Percentiles rank a stretch among this genome's conserved stretches.
Evolutionary conservation across 345 rosid genomes (phyloP).

Genomic region (Ailanthus altissimus): DNA sequence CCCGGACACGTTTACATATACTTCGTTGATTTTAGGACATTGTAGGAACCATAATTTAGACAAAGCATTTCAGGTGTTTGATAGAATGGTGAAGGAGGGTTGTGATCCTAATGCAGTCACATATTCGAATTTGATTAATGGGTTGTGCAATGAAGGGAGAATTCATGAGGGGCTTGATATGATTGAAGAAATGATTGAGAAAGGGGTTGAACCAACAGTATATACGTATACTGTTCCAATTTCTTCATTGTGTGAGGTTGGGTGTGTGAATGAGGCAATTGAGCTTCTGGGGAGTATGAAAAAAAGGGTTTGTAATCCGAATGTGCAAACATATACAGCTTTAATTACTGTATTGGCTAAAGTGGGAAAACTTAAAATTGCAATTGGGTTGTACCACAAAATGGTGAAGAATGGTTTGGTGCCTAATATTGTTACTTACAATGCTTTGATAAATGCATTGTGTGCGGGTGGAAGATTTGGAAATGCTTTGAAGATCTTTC

Average conservation of each 20-base stretch:
- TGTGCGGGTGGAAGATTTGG: conserved; percentile 37
- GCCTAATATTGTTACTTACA: conserved; percentile 55
- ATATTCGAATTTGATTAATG: conserved; percentile 56
- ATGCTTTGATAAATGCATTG: conserved; percentile 52
- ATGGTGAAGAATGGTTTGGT: conserved; percentile 50
- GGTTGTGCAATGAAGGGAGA: conserved; percentile 55
- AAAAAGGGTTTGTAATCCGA: conserved; percentile 45
- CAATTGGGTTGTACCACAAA: conserved; percentile 60
- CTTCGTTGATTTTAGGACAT: conserved; percentile 68
- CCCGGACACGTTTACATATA: conserved; percentile 58
- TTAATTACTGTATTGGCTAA: conserved; percentile 49
- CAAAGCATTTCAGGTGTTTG: conserved; percentile 49
- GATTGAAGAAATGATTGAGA: conserved; percentile 55
- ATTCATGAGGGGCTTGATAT: conserved; percentile 54
- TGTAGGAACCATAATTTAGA: conserved; percentile 52
- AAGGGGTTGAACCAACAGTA: conserved; percentile 54
- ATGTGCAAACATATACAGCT: conserved; percentile 63
- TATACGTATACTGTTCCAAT: conserved; percentile 57
- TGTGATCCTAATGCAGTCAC: conserved; percentile 65
- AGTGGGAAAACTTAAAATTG: conserved; percentile 48
- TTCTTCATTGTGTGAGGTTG: conserved; percentile 48
- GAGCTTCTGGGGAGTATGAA: conserved; percentile 46
- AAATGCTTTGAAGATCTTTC: conserved; percentile 45
- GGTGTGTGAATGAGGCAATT: conserved; percentile 53
- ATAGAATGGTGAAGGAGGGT: conserved; percentile 55